These are phyloP conservation scores for Diaporthe caulivora DNA, from an alignment of 2,329 filamentous ascomycete genomes.

Conservation along the genomic window DNA sequence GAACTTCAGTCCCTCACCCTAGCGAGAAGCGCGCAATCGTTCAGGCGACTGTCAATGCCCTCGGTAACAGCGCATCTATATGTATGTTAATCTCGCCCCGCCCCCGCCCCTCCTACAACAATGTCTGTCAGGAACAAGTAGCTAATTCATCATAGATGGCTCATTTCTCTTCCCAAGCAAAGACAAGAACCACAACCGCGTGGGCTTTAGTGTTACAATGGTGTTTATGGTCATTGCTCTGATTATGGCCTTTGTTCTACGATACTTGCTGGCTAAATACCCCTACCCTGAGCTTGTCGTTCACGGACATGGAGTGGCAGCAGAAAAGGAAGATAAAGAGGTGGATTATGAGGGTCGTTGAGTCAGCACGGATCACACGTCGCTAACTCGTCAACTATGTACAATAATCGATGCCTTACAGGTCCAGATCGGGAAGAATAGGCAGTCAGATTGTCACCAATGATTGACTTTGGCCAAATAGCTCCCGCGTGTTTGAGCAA, in stretches of 20 bases:
- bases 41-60: slow-evolving; percentile 30
- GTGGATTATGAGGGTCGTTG: background rate
- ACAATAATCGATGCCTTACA: background rate
- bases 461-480: background rate
- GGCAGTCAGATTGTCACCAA: background rate
- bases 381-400: background rate
- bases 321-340: background rate
- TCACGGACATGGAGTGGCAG: background rate
- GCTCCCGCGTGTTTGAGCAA: no score
- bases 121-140: background rate
- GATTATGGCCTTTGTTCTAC: slow-evolving; percentile 11
- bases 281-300: slow-evolving; percentile 30
- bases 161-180: slow-evolving; percentile 33
- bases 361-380: no score
- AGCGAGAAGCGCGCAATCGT: slow-evolving; percentile 32
- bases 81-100: no score
- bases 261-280: slow-evolving; percentile 27
- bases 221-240: slow-evolving; percentile 30
- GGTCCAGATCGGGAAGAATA: background rate
- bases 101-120: background rate
- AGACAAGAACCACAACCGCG: slow-evolving; percentile 23
- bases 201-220: slow-evolving; percentile 30
- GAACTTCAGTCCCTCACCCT: slow-evolving; percentile 23
- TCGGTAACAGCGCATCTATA: slow-evolving; percentile 34
- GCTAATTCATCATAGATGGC: background rate